Conservation (phyloP, 805 yeast species). For the Metschnikowia proteae region DNA sequence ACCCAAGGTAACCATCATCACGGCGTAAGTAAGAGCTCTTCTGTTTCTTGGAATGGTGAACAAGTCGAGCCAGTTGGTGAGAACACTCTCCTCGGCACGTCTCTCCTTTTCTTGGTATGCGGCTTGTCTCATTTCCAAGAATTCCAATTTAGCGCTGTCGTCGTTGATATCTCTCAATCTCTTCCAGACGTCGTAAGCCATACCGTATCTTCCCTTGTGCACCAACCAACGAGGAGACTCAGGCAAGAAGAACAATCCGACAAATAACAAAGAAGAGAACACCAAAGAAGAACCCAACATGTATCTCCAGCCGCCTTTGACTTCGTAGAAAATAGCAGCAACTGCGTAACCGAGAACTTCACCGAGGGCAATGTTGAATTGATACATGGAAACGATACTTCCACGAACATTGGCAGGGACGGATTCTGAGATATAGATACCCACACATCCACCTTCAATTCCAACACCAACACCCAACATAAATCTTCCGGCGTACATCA, state of each 20-base stretch:
- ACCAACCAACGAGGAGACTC: conserved; percentile 61
- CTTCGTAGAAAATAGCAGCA: conserved; percentile 57
- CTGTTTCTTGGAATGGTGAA: conserved; percentile 55
- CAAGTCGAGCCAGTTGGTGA: conserved; percentile 48
- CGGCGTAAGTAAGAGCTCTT: conserved; percentile 56
- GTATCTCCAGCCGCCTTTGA: conserved; percentile 59
- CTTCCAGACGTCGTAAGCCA: conserved; percentile 55
- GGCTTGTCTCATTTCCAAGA: conserved; percentile 53
- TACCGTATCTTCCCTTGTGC: conserved; percentile 48
- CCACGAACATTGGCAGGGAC: conserved; percentile 59
- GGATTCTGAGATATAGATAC: conserved; percentile 58
- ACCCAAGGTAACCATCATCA: conserved; percentile 55
- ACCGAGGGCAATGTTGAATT: conserved; percentile 62
- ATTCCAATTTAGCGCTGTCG: conserved; percentile 46
- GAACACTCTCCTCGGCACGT: conserved; percentile 29
- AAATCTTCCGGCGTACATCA: conserved; percentile 52
- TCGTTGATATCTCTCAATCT: conserved; percentile 48
- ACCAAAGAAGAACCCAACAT: conserved; percentile 63
- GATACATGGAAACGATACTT: conserved; percentile 57
- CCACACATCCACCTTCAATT: conserved; percentile 62
- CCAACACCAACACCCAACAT: conserved; percentile 64
- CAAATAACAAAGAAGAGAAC: conserved; percentile 49
- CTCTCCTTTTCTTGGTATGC: conserved; percentile 45
- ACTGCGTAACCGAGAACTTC: conserved; percentile 63
- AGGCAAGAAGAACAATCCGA: conserved; percentile 53